A percentile compares a stretch with the other conserved stretches of the same genome.
phyloP scores from a whole-genome alignment of 2,329 filamentous ascomycete species.

The Aureobasidium namibiae region DNA sequence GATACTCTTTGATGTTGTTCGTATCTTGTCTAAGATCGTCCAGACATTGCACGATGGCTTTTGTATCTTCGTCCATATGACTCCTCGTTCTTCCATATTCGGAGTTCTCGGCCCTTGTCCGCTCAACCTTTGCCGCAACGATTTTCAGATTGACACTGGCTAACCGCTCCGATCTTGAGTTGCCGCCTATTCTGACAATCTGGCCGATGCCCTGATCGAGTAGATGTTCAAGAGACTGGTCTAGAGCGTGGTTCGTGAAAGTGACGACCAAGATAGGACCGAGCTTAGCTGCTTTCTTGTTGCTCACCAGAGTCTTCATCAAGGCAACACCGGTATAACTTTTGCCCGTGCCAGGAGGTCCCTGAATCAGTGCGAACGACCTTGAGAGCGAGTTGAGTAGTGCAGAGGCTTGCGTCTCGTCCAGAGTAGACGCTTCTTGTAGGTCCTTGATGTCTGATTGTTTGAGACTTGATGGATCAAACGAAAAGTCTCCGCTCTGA shows the following conservation, averaged over 20 bases:
- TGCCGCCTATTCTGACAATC: constrained; percentile 55
- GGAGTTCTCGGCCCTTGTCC: constrained; percentile 35
- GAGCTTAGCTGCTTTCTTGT: constrained; percentile 26
- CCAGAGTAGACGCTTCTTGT: constrained; percentile 38
- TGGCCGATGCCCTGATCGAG: constrained; percentile 38
- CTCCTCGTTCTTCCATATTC: constrained; percentile 23
- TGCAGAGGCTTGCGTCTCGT: constrained; percentile 42
- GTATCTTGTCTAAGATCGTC: not conserved
- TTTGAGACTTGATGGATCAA: constrained; percentile 18
- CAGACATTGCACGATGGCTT: constrained; percentile 17
- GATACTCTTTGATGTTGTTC: constrained; percentile 13
- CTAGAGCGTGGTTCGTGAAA: constrained; percentile 46
- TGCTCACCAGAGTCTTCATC: constrained; percentile 48
- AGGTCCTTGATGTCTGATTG: constrained; percentile 26
- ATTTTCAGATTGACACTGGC: constrained; percentile 42
- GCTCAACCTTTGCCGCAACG: constrained; percentile 24
- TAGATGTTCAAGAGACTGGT: constrained; percentile 53
- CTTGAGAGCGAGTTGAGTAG: constrained; percentile 46
- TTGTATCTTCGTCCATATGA: constrained; percentile 16
- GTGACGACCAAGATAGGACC: constrained; percentile 42
- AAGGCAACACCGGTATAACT: constrained; percentile 52
- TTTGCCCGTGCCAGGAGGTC: constrained; percentile 64
- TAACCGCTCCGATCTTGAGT: constrained; percentile 48
- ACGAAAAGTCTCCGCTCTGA: constrained; percentile 17
- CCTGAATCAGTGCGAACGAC: constrained; percentile 56